Evolutionary conservation across 176 grass and related monocot genomes (phyloP).

Genomic region (Oryza australiensis): DNA sequence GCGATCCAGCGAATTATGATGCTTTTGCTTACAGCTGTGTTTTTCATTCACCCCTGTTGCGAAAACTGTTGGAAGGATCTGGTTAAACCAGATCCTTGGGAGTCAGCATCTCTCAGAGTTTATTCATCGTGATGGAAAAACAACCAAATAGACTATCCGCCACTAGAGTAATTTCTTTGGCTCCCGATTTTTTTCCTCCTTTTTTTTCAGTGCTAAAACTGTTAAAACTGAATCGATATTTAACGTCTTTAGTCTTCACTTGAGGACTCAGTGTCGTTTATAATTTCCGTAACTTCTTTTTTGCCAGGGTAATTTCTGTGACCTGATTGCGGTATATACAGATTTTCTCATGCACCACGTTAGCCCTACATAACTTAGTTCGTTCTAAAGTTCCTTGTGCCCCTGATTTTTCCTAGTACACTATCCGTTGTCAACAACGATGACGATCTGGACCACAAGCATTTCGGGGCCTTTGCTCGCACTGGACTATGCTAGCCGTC

Average conservation of each 20-base stretch:
- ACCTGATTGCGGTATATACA: neutral
- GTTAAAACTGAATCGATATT: slow-evolving; percentile 25
- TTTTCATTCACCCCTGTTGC: slow-evolving; percentile 31
- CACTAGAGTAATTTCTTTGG: slow-evolving; percentile 29
- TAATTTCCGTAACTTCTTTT: neutral
- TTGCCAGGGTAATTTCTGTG: neutral
- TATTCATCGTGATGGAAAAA: slow-evolving; percentile 14
- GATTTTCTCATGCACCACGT: neutral
- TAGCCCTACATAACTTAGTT: neutral
- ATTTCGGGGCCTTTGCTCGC: too few relatives aligned
- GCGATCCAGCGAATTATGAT: slow-evolving; percentile 36
- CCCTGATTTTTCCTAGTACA: neutral
- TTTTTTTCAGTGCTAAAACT: neutral
- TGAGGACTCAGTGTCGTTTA: neutral
- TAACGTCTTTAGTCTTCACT: neutral
- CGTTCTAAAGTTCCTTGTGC: neutral
- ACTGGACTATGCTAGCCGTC: too few relatives aligned
- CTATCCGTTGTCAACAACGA: neutral
- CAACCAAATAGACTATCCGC: slow-evolving; percentile 5
- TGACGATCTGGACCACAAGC: too few relatives aligned
- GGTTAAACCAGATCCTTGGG: slow-evolving; percentile 37
- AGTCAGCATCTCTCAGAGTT: slow-evolving; percentile 8
- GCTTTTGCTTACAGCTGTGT: slow-evolving; percentile 43
- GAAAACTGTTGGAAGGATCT: slow-evolving; percentile 41
- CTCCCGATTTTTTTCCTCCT: neutral